phyloP scores from a whole-genome alignment of 176 grass and related monocot genomes.

The Eleusine indica region DNA sequence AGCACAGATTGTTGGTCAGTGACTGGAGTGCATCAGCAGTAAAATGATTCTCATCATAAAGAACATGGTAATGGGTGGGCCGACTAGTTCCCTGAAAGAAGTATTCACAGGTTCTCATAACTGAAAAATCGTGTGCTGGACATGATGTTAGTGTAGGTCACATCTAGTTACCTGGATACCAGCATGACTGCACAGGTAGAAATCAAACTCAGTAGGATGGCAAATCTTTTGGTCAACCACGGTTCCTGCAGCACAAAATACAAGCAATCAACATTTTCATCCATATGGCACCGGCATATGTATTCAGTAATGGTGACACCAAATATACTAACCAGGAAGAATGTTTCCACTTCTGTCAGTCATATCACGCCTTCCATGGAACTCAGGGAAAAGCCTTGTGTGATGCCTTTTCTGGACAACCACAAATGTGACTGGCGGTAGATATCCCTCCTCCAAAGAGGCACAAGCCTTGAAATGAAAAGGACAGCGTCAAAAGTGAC shows the following conservation, averaged over 20 bases:
- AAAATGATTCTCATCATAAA: constrained; percentile 78
- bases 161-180: constrained; percentile 68
- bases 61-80: constrained; percentile 78
- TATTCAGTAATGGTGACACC: background rate
- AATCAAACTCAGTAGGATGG: constrained; percentile 88
- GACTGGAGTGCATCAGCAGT: constrained; percentile 67
- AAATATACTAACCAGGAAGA: constrained; percentile 60
- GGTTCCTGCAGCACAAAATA: constrained; percentile 57
- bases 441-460: constrained; percentile 64
- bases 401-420: constrained; percentile 92
- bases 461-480: constrained; percentile 63
- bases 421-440: constrained; percentile 74
- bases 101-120: background rate
- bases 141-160: background rate
- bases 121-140: background rate
- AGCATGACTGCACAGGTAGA: constrained; percentile 94
- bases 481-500: background rate
- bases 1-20: constrained; percentile 90
- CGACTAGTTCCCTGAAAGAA: constrained; percentile 78
- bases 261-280: background rate
- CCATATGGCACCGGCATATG: background rate
- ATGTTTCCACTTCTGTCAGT: constrained; percentile 91
- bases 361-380: constrained; percentile 49
- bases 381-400: constrained; percentile 77
- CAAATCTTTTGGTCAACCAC: constrained; percentile 82